Evolutionary conservation across 768 basidiomycete species (phyloP).

Genomic region (Lentinus brumalis): DNA sequence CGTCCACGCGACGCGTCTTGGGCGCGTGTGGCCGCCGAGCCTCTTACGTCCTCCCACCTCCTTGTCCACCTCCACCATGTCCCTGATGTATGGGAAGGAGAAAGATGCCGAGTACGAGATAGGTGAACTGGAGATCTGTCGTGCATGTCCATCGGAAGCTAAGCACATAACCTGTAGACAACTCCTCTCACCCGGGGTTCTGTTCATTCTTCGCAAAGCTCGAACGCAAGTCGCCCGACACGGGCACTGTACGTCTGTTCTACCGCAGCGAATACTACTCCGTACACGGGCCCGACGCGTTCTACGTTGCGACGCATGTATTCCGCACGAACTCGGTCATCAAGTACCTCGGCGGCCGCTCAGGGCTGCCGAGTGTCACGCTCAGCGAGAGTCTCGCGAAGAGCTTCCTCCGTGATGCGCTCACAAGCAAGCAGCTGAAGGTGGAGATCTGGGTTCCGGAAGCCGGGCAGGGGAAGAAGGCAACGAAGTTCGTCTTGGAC

Average conservation of each 20-base stretch:
- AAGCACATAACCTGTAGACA: conserved; percentile 41
- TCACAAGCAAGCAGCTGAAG: conserved; percentile 87
- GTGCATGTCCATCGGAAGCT: background rate
- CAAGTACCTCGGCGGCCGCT: conserved; percentile 81
- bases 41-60: too few species aligned
- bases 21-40: background rate
- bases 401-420: conserved; percentile 80
- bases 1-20: conserved; percentile 25
- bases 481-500: conserved; percentile 71
- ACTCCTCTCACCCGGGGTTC: conserved; percentile 77
- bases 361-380: conserved; percentile 71
- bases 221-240: conserved; percentile 66
- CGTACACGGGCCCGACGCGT: conserved; percentile 87
- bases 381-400: conserved; percentile 79
- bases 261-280: conserved; percentile 83
- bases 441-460: conserved; percentile 90
- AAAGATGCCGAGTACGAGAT: conserved; percentile 49
- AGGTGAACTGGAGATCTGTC: conserved; percentile 13
- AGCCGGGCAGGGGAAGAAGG: conserved; percentile 72
- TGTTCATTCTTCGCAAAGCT: conserved; percentile 67
- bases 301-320: conserved; percentile 81
- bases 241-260: conserved; percentile 86
- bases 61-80: conserved; percentile 36
- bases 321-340: conserved; percentile 90
- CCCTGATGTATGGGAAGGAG: conserved; percentile 67